Evolutionary conservation across 768 basidiomycete species (phyloP).

Genomic region (Lactarius sp.): DNA sequence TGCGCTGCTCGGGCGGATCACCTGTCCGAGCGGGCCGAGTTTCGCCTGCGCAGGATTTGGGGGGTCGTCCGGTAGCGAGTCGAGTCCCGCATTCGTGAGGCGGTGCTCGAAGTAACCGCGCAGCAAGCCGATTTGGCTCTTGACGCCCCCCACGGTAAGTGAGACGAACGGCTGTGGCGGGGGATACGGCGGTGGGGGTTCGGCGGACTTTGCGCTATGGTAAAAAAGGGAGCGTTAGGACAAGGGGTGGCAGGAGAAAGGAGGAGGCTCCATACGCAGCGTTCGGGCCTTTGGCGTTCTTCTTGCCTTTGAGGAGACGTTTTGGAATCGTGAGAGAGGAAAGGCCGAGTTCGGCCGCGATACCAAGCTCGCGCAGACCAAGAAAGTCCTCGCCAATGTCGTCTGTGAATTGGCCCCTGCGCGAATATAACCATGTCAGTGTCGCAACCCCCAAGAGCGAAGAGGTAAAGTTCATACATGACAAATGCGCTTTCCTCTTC

Average conservation of each 20-base stretch:
- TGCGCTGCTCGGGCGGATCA: slow-evolving; percentile 47
- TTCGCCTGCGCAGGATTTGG: slow-evolving; percentile 57
- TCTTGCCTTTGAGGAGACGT: slow-evolving; percentile 58
- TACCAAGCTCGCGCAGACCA: slow-evolving; percentile 81
- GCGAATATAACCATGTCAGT: slow-evolving; percentile 3
- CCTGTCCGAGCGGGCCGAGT: slow-evolving; percentile 76
- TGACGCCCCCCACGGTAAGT: slow-evolving; percentile 58
- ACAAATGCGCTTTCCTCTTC: slow-evolving; percentile 63
- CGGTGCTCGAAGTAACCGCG: slow-evolving; percentile 65
- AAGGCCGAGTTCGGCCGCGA: slow-evolving; percentile 80
- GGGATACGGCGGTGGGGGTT: slow-evolving; percentile 79
- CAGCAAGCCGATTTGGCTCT: slow-evolving; percentile 82
- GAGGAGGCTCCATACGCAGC: slow-evolving; percentile 42
- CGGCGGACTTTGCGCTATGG: slow-evolving; percentile 54
- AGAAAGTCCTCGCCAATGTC: slow-evolving; percentile 90
- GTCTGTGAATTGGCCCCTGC: slow-evolving; percentile 82
- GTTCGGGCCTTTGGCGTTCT: slow-evolving; percentile 35
- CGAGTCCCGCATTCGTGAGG: slow-evolving; percentile 34
- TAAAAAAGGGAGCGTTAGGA: neutral
- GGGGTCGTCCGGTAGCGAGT: slow-evolving; percentile 59
- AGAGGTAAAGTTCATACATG: slow-evolving; percentile 42
- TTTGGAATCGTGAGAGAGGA: slow-evolving; percentile 75
- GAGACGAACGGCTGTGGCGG: slow-evolving; percentile 79
- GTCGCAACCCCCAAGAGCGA: neutral
- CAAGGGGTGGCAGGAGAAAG: neutral